Evolutionary conservation across 148 eudicot genomes (phyloP).

Genomic region (Arctostaphylos glauca): DNA sequence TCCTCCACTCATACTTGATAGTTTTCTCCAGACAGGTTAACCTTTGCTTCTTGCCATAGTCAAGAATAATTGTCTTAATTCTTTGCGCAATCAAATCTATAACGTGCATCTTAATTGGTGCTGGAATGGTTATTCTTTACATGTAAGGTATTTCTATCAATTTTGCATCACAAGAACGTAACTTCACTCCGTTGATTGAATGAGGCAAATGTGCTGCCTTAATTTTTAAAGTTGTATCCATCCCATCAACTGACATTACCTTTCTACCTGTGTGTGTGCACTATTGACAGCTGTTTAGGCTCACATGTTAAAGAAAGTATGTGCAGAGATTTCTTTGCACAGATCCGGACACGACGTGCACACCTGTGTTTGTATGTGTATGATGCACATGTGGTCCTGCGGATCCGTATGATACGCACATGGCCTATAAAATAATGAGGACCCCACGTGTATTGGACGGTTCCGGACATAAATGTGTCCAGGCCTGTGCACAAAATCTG

Average conservation of each 20-base stretch:
- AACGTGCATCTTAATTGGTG: background rate
- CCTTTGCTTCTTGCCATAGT: background rate
- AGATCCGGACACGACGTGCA: too few species aligned
- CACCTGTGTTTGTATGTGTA: too few species aligned
- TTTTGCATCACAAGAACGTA: background rate
- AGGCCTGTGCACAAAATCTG: too few species aligned
- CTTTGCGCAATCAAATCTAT: background rate
- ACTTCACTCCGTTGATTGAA: background rate
- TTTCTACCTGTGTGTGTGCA: background rate
- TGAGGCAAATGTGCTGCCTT: background rate
- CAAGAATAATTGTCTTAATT: background rate
- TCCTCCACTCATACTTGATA: background rate
- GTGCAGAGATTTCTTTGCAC: too few species aligned
- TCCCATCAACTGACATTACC: background rate
- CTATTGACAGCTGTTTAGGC: background rate
- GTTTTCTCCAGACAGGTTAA: background rate
- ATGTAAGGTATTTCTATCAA: background rate
- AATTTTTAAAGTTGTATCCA: background rate
- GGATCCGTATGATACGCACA: too few species aligned
- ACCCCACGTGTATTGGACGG: too few species aligned
- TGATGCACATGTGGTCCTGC: too few species aligned
- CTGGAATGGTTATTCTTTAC: background rate
- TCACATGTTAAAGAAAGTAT: background rate
- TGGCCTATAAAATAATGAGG: too few species aligned
- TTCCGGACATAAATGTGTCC: too few species aligned